These are phyloP conservation scores for Pseudocercospora pini-densiflorae DNA, from an alignment of 2,329 filamentous ascomycete genomes.

Conservation along the genomic window DNA sequence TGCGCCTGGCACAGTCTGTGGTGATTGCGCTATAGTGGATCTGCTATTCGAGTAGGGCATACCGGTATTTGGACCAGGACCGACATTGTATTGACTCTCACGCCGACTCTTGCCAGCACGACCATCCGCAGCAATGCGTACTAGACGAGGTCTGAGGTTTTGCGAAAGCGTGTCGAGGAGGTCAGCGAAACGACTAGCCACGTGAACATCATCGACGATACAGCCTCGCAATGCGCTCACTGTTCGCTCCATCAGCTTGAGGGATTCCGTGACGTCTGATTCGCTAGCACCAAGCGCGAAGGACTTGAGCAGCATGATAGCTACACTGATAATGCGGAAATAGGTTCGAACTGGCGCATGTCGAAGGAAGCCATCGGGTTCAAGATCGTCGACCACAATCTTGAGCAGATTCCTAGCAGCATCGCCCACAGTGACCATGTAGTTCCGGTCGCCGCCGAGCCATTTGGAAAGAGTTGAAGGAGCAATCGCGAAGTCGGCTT, in stretches of 20 bases:
- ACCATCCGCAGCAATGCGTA: slow-evolving; percentile 58
- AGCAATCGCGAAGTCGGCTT: slow-evolving; percentile 50
- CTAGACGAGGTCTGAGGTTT: slow-evolving; percentile 72
- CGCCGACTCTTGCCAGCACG: slow-evolving; percentile 33
- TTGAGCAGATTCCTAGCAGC: slow-evolving; percentile 76
- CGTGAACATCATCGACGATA: slow-evolving; percentile 82
- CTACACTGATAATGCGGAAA: slow-evolving; percentile 83
- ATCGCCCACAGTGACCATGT: slow-evolving; percentile 73
- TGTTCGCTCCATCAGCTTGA: slow-evolving; percentile 74
- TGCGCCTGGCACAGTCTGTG: slow-evolving; percentile 23
- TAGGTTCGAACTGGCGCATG: slow-evolving; percentile 84
- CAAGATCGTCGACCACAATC: slow-evolving; percentile 75
- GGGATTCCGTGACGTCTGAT: slow-evolving; percentile 75
- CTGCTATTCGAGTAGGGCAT: slow-evolving; percentile 13
- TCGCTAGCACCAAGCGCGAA: slow-evolving; percentile 81
- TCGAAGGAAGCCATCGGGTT: slow-evolving; percentile 76
- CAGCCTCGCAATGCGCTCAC: slow-evolving; percentile 76
- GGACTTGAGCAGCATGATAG: slow-evolving; percentile 83
- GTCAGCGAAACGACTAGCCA: slow-evolving; percentile 83
- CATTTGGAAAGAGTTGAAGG: slow-evolving; percentile 51
- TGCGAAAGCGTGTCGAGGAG: slow-evolving; percentile 79
- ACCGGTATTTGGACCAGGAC: slow-evolving; percentile 5
- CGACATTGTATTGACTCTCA: slow-evolving; percentile 25
- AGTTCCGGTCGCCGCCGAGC: slow-evolving; percentile 64
- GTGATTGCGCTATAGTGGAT: slow-evolving; percentile 26